Percentiles rank a stretch among this genome's conserved stretches.
phyloP scores from a whole-genome alignment of 441 rosid species.

The Hypseocharis bilobata region DNA sequence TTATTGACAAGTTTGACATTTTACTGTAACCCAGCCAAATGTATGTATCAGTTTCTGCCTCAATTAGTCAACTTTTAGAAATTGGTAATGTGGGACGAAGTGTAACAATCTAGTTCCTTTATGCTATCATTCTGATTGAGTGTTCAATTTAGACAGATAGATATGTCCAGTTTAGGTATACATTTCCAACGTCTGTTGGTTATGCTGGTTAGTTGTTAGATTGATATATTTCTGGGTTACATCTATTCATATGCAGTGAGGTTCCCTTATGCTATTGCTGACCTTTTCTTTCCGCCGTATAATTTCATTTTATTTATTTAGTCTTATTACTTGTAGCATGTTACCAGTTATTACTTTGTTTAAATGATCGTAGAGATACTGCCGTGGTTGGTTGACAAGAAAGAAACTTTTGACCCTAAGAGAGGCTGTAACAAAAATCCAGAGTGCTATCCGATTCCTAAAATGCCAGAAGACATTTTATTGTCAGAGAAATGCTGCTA shows the following conservation, averaged over 20 bases:
- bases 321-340: neutral
- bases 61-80: too few relatives aligned
- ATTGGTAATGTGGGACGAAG: too few relatives aligned
- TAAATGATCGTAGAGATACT: constrained; percentile 37
- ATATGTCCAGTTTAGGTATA: too few relatives aligned
- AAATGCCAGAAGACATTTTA: constrained; percentile 31
- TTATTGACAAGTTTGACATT: too few relatives aligned
- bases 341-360: neutral
- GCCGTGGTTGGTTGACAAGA: constrained; percentile 55
- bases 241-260: neutral
- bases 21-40: too few relatives aligned
- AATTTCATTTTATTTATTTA: neutral
- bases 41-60: too few relatives aligned
- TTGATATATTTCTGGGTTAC: neutral
- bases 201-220: neutral
- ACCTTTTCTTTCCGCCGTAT: neutral
- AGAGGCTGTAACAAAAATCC: constrained; percentile 47
- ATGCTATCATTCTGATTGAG: neutral
- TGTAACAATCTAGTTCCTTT: too few relatives aligned
- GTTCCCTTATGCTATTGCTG: too few relatives aligned
- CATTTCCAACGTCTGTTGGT: neutral
- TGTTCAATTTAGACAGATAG: neutral
- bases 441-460: constrained; percentile 40
- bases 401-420: constrained; percentile 33
- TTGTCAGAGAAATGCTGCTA: constrained; percentile 43